phyloP scores from a whole-genome alignment of 495 filamentous ascomycete species.

The Aspergillus diversus region DNA sequence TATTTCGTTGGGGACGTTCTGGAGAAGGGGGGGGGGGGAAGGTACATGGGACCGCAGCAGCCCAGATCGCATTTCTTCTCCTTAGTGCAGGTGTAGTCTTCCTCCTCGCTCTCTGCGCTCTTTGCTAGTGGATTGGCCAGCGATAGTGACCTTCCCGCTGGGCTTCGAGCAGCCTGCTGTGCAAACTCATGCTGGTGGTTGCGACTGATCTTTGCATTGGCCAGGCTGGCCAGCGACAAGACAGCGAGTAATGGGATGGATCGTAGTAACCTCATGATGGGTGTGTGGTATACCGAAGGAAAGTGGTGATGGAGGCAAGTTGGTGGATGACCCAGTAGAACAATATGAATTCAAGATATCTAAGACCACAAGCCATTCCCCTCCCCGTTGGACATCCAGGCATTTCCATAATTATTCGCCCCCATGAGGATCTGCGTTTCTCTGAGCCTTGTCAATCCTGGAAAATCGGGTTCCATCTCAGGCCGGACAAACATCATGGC shows the following conservation, averaged over 20 bases:
- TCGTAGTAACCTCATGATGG: background rate
- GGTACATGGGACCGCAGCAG: slow-evolving; percentile 12
- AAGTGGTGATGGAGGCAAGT: background rate
- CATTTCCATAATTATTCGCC: no score
- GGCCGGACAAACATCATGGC: no score
- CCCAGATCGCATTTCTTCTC: slow-evolving; percentile 2
- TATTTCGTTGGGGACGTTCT: no score
- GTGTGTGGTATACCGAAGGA: background rate
- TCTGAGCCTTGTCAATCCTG: no score
- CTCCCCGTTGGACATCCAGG: no score
- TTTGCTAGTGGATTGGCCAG: background rate
- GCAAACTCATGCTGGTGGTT: background rate
- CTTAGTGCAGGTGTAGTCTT: slow-evolving; percentile 10
- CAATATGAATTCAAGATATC: slow-evolving; percentile 1
- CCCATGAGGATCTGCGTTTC: no score
- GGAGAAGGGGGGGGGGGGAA: no score
- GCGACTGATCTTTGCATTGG: background rate
- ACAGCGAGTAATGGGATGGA: background rate
- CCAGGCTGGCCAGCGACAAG: background rate
- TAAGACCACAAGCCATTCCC: no score
- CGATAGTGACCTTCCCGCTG: background rate
- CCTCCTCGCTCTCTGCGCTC: background rate
- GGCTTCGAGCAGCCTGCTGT: background rate
- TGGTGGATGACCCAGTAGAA: background rate
- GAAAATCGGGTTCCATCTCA: no score